Percentiles rank a stretch among this genome's conserved stretches.
Conservation (phyloP, 768 basidiomycete genomes). For the Chiua virens region DNA sequence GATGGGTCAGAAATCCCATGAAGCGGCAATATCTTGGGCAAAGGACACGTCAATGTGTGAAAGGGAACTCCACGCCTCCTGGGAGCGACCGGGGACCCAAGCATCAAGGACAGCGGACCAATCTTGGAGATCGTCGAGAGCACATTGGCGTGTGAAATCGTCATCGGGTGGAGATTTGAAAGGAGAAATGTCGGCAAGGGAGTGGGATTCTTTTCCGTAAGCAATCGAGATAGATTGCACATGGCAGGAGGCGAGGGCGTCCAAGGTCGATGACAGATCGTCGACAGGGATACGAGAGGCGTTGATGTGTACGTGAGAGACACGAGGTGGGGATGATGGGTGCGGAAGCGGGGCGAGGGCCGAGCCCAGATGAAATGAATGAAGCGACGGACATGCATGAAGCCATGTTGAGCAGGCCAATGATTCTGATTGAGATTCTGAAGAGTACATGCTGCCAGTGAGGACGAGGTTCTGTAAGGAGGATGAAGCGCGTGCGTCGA, state of each 20-base stretch:
- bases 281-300: constrained; percentile 26
- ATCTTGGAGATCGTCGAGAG: constrained; percentile 31
- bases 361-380: constrained; percentile 21
- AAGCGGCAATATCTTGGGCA: constrained; percentile 12
- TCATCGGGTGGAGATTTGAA: constrained; percentile 12
- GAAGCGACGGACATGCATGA: constrained; percentile 21
- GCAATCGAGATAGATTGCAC: constrained; percentile 24
- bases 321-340: constrained; percentile 1
- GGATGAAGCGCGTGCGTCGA: constrained; percentile 6
- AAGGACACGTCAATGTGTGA: constrained; percentile 18
- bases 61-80: constrained; percentile 18
- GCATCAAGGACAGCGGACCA: constrained; percentile 22
- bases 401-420: constrained; percentile 28
- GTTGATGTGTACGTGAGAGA: constrained; percentile 25
- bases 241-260: constrained; percentile 11
- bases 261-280: constrained; percentile 23
- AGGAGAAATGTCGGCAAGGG: background rate
- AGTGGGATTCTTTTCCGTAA: constrained; percentile 15
- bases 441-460: constrained; percentile 33
- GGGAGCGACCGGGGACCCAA: constrained; percentile 17
- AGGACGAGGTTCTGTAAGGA: constrained; percentile 22
- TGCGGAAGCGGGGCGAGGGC: constrained; percentile 17
- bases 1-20: constrained; percentile 23
- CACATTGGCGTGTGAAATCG: constrained; percentile 29
- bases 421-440: constrained; percentile 14